A percentile compares a stretch with the other conserved stretches of the same genome.
Conservation (phyloP, 345 rosid species). For the Populus davidiana region DNA sequence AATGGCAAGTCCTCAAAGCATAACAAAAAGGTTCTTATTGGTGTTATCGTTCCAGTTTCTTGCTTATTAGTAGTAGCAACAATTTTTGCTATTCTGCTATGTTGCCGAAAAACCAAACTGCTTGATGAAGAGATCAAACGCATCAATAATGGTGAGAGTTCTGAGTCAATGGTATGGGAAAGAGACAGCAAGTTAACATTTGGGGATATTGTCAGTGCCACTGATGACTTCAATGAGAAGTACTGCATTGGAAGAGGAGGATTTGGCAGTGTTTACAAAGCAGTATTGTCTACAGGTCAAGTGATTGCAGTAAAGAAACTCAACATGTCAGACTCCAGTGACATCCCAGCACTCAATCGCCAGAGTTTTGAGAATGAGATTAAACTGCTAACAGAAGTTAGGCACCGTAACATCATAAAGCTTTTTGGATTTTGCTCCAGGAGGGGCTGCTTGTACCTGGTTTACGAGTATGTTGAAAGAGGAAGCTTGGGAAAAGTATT, state of each 20-base stretch:
- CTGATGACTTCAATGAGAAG: constrained; percentile 43
- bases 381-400: constrained; percentile 42
- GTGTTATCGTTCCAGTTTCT: constrained; percentile 38
- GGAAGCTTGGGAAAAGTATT: constrained; percentile 54
- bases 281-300: constrained; percentile 40
- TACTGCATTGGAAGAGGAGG: constrained; percentile 69
- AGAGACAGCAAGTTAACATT: constrained; percentile 57
- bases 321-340: constrained; percentile 33
- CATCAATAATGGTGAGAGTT: not conserved
- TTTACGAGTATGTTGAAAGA: constrained; percentile 53
- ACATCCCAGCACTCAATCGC: constrained; percentile 34
- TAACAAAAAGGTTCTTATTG: constrained; percentile 32
- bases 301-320: constrained; percentile 58
- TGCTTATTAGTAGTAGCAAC: constrained; percentile 23
- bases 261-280: constrained; percentile 61
- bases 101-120: constrained; percentile 11
- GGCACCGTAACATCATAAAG: constrained; percentile 66
- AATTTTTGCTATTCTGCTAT: constrained; percentile 10
- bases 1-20: constrained; percentile 20
- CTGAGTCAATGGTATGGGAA: constrained; percentile 48
- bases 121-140: constrained; percentile 34
- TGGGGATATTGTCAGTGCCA: constrained; percentile 54
- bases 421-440: constrained; percentile 58
- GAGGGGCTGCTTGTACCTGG: constrained; percentile 47
- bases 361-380: constrained; percentile 61